Evolutionary conservation across 495 filamentous ascomycete species (phyloP).

Genomic region (Penicillium nucicola): DNA sequence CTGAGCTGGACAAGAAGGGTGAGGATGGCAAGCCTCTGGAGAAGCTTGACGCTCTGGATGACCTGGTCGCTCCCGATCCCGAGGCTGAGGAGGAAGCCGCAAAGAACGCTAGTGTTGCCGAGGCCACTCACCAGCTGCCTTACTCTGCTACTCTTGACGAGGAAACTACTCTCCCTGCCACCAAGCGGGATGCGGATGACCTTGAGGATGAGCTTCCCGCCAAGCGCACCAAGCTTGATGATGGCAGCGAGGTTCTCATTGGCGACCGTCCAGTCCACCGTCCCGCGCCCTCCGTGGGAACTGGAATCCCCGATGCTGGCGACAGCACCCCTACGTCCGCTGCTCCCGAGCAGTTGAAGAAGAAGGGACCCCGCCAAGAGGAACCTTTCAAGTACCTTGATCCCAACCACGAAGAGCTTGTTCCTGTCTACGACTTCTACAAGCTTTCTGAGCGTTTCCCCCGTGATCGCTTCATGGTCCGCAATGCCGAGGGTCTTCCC

Average conservation of each 20-base stretch:
- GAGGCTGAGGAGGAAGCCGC: constrained; percentile 33
- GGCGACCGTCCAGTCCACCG: constrained; percentile 49
- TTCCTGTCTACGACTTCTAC: constrained; percentile 77
- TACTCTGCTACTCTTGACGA: constrained; percentile 34
- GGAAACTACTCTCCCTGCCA: constrained; percentile 15
- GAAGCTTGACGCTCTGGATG: constrained; percentile 51
- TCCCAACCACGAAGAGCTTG: constrained; percentile 67
- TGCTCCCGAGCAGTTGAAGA: constrained; percentile 27
- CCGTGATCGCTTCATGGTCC: constrained; percentile 87
- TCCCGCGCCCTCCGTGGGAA: constrained; percentile 41
- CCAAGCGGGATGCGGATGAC: constrained; percentile 41
- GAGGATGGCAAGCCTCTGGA: constrained; percentile 34
- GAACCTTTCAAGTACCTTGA: constrained; percentile 91
- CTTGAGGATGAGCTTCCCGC: constrained; percentile 41
- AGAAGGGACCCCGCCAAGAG: constrained; percentile 57
- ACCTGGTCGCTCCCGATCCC: constrained; percentile 36
- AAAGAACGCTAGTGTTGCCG: constrained; percentile 44
- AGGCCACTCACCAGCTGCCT: constrained; percentile 38
- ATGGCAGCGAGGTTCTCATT: constrained; percentile 43
- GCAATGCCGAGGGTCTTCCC: constrained; percentile 79
- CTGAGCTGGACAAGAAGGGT: constrained; percentile 52
- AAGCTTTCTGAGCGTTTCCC: constrained; percentile 79
- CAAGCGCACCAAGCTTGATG: constrained; percentile 45
- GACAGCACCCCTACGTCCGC: constrained; percentile 28
- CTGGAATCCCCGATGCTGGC: constrained; percentile 36